Base-by-base conservation (phyloP, 2,329 filamentous ascomycete genomes). In the Botrytis cinerea region DNA sequence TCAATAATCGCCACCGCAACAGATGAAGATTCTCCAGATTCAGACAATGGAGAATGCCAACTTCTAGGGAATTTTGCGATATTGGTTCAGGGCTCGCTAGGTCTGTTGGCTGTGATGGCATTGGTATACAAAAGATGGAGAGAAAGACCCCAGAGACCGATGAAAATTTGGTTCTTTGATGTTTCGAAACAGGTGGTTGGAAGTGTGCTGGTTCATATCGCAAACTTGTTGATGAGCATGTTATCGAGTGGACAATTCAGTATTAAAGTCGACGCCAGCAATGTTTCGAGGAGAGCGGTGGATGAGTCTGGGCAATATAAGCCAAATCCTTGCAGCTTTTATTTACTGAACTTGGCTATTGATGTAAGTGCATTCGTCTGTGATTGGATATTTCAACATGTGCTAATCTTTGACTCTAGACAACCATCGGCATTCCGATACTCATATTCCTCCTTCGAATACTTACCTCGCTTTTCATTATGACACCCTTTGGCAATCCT, bases 161-260 rank as follows among this genome's bases (percentile, higher is more conserved):
- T 98, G 80, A 97, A 97, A 87, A 94, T 99, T 77, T 99, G 96
- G 95, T 95, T 93, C 82, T 99, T 98, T 82, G 96, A 99, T 81
- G 96, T 91, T 38, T 97, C 94, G 46, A 99, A 99, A 85, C 96
- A 99, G 85, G 94, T 99, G 71, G 93, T 98, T 80, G 96, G 96
- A 35, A 97, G 94, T 45, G 91, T 94, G 63, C 87, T 99, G 82
- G 90, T 98, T 48, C 96, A 99, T 83, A 87, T 95, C 62, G 93
- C 95, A 78, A 99, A 99, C 81, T 87, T 99, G 71, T 90, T 97
- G 82, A 97, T 99, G 92, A 97, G 94, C 64, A 94, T 98, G 93
- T 87, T 99, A 78, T 97, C 94, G 1, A 95, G 93, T 72, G 95
- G 94, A 4, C 90, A 93, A 79, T 92, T 98, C 79, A 89, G 89